A percentile compares a stretch with the other conserved stretches of the same genome.
Conservation (phyloP, 2,329 filamentous ascomycete genomes). For the Colletotrichum trifolii region DNA sequence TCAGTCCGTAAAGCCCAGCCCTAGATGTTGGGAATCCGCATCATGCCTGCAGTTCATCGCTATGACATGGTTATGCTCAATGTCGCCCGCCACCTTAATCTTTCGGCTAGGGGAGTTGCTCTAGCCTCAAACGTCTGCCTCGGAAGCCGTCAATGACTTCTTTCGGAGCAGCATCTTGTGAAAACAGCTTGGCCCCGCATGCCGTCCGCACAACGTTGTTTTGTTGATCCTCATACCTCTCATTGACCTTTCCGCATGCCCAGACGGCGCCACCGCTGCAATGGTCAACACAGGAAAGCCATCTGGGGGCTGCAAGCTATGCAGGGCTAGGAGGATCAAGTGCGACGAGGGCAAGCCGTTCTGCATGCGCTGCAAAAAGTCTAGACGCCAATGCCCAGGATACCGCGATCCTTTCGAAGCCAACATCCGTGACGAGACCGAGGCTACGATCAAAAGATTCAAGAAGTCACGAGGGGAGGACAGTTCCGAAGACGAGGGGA, state of each 20-base stretch:
- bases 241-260: too few species aligned
- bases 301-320: conserved; percentile 41
- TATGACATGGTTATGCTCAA: conserved; percentile 25
- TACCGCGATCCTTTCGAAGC: conserved; percentile 41
- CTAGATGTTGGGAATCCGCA: conserved; percentile 5
- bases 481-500: conserved; percentile 26
- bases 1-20: conserved; percentile 17
- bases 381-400: conserved; percentile 40
- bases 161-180: conserved; percentile 10
- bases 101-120: not conserved
- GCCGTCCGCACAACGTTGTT: not conserved
- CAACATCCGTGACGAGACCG: conserved; percentile 41
- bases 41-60: conserved; percentile 27
- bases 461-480: conserved; percentile 35
- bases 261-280: not conserved
- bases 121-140: not conserved
- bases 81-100: conserved; percentile 1
- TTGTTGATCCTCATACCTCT: too few species aligned
- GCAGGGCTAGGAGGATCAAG: conserved; percentile 40
- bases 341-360: conserved; percentile 41
- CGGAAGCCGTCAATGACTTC: conserved; percentile 8
- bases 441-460: conserved; percentile 40
- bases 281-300: conserved; percentile 43
- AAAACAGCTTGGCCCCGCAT: conserved; percentile 25
- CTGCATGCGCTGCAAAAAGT: conserved; percentile 41